Evolutionary conservation across 192 early-diverging fungal genomes (phyloP).

Genomic region (Umbelopsis isabellina): DNA sequence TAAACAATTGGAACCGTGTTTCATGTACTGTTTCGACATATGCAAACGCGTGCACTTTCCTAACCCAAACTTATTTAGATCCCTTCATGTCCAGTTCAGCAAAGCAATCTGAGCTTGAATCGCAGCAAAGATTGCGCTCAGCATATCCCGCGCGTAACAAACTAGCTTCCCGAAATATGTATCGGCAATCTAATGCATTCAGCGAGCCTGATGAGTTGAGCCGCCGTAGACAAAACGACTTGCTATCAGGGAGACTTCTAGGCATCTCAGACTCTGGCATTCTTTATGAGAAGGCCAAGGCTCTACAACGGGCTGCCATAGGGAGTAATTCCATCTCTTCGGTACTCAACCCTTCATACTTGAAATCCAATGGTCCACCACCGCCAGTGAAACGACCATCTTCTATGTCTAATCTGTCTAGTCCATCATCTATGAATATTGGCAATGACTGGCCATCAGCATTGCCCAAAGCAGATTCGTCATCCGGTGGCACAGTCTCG

Average conservation of each 20-base stretch:
- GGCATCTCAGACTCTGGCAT: slow-evolving; percentile 26
- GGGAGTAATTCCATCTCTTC: neutral
- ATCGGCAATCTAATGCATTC: slow-evolving; percentile 13
- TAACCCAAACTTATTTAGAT: neutral
- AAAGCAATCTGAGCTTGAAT: neutral
- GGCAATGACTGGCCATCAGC: slow-evolving; percentile 1
- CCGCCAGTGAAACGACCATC: slow-evolving; percentile 5
- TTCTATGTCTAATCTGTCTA: neutral
- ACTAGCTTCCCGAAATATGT: slow-evolving; percentile 15
- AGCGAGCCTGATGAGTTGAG: slow-evolving; percentile 41
- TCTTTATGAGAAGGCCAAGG: slow-evolving; percentile 36
- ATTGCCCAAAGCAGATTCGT: slow-evolving; percentile 1
- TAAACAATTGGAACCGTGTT: slow-evolving; percentile 19
- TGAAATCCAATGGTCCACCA: neutral
- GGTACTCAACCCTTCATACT: neutral
- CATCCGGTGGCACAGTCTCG: neutral
- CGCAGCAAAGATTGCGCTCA: neutral
- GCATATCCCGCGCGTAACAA: neutral
- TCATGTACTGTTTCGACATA: neutral
- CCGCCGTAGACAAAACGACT: slow-evolving; percentile 27
- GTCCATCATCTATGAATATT: neutral
- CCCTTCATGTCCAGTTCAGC: slow-evolving; percentile 2
- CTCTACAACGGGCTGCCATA: neutral
- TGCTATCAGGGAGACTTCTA: slow-evolving; percentile 29
- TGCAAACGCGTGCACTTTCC: slow-evolving; percentile 1